These are phyloP conservation scores for Heritiera fomes DNA, from an alignment of 345 rosid species.

Conservation along the genomic window DNA sequence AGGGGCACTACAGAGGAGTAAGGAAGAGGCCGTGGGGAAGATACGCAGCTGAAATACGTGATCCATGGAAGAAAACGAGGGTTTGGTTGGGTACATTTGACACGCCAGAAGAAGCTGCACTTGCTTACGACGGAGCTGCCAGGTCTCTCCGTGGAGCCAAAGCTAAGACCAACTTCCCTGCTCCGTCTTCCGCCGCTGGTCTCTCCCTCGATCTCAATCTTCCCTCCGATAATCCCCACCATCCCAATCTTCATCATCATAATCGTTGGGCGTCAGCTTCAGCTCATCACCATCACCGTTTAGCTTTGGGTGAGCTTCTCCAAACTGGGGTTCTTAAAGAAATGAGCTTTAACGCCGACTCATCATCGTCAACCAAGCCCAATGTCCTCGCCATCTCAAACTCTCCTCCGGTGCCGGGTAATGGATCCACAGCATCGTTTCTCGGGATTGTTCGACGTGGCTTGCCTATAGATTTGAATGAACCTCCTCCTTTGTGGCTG, in stretches of 20 bases:
- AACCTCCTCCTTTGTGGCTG: constrained; percentile 93
- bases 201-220: constrained; percentile 69
- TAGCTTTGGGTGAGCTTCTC: constrained; percentile 53
- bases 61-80: constrained; percentile 94
- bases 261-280: constrained; percentile 37
- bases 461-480: constrained; percentile 89
- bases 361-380: constrained; percentile 29
- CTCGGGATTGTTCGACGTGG: constrained; percentile 65
- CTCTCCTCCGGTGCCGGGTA: constrained; percentile 30
- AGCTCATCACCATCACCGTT: constrained; percentile 27
- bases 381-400: not conserved
- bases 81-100: constrained; percentile 98
- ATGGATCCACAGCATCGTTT: constrained; percentile 33
- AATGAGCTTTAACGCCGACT: constrained; percentile 25
- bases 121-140: constrained; percentile 94
- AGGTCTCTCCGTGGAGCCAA: constrained; percentile 86
- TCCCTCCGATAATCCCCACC: constrained; percentile 29
- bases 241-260: constrained; percentile 15
- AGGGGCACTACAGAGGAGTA: constrained; percentile 90
- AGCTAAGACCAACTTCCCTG: constrained; percentile 92
- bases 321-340: constrained; percentile 63
- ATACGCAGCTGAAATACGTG: constrained; percentile 95
- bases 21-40: constrained; percentile 98
- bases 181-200: constrained; percentile 33
- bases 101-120: constrained; percentile 96